Base-by-base conservation (phyloP, 2,329 filamentous ascomycete species). In the Aspergillus puulaauensis region DNA sequence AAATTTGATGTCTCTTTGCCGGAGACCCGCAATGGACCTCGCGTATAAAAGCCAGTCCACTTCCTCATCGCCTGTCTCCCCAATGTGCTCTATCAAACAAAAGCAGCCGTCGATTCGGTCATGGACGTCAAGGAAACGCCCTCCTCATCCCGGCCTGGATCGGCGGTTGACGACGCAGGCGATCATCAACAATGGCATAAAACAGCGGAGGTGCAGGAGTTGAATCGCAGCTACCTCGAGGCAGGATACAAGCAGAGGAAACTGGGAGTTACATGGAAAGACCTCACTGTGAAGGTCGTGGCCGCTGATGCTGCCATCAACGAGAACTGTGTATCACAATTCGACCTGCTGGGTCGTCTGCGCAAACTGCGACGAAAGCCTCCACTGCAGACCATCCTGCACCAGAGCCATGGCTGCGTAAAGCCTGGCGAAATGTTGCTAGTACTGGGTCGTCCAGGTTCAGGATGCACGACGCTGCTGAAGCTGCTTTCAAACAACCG, bases 401-500 rank as follows among this genome's bases (percentile, higher is more conserved):
- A 48, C 3, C 17, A 48, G 7, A 17, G 14, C n/a, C 27, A 48
- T 8, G 46, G 46, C 5, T 48, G 46, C 15, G 46, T 48, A 6
- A 48, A 48, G 12, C 46, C 41, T 14, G 41, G 41, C 4, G 14
- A 37, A 7, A 37, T 37, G 35, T n/a, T 37, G 35, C 35, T 37
- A 6, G 35, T 37, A 4, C 35, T 37, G 9, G 35, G 35, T 1
- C 35, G 35, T 2, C 35, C 35, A 15, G 35, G 35, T 1, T 37
- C 35, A 14, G 35, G 35, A n/a, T 37, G 35, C 5, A 37, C 35
- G 12, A 37, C 35, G 12, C 11, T 85, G 2, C 78, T 91, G 48
- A 90, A 88, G 64, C 77, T 88, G 61, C 77, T 91, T 5, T 80
- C 86, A 46, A 90, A 90, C 65, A 80, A 83, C 53, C 77, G 86